Evolutionary conservation across 2,329 filamentous ascomycete species (phyloP).

Genomic region (Claviceps cyperi): DNA sequence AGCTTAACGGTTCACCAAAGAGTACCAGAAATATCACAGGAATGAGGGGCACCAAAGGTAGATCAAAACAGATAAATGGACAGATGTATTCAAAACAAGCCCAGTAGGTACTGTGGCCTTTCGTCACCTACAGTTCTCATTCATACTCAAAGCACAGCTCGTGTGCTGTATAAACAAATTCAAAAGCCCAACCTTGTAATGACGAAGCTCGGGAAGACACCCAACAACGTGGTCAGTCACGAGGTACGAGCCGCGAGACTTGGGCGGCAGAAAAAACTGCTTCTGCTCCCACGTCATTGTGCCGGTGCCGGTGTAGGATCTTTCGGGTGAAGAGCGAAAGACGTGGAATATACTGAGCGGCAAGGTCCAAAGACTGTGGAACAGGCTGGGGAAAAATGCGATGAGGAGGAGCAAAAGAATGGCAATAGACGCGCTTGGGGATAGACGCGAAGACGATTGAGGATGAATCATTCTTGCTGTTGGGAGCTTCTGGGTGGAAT

Average conservation of each 20-base stretch:
- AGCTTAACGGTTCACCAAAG: neutral
- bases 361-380: conserved; percentile 36
- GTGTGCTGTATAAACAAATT: conserved; percentile 95
- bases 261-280: conserved; percentile 61
- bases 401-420: conserved; percentile 34
- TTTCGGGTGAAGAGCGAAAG: conserved; percentile 15
- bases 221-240: conserved; percentile 62
- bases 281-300: conserved; percentile 74
- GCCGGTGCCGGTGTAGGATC: conserved; percentile 15
- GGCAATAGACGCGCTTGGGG: conserved; percentile 26
- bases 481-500: neutral
- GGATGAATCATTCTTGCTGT: conserved; percentile 2
- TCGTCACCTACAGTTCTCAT: conserved; percentile 58
- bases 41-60: neutral
- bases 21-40: neutral
- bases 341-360: conserved; percentile 28
- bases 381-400: conserved; percentile 36
- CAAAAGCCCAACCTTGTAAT: conserved; percentile 75
- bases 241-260: conserved; percentile 74
- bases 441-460: conserved; percentile 13
- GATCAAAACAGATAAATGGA: too few species aligned
- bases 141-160: conserved; percentile 75
- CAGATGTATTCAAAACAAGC: neutral
- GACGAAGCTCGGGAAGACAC: conserved; percentile 62
- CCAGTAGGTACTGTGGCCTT: neutral